Conservation (phyloP, 2,329 filamentous ascomycete species). For the Colletotrichum sp. region DNA sequence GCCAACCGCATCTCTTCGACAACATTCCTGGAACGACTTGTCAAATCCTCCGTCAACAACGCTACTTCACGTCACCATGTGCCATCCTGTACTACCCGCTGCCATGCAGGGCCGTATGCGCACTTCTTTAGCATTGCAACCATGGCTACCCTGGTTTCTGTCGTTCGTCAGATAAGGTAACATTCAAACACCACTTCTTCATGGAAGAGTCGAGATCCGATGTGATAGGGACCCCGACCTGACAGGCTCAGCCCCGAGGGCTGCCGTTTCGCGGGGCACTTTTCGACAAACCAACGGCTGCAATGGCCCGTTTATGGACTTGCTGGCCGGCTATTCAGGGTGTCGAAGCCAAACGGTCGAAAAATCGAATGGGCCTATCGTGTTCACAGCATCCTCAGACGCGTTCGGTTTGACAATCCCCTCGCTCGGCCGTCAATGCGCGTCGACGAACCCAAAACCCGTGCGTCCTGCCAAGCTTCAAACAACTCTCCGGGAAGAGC, state of each 20-base stretch:
- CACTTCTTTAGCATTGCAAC: not conserved
- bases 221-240: not conserved
- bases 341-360: not conserved
- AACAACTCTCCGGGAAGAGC: not conserved
- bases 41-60: not conserved
- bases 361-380: not conserved
- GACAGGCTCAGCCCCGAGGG: not conserved
- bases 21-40: not conserved
- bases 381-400: constrained; percentile 7
- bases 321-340: not conserved
- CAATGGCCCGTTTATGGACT: not conserved
- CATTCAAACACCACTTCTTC: not conserved
- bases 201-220: constrained; percentile 1
- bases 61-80: not conserved
- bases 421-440: constrained; percentile 14
- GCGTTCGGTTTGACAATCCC: constrained; percentile 7
- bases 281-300: not conserved
- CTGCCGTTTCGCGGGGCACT: not conserved
- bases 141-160: not conserved
- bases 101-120: not conserved
- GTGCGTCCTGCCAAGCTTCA: constrained; percentile 12
- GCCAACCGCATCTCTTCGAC: not conserved
- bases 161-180: constrained; percentile 1
- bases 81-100: not conserved
- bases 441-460: constrained; percentile 6